Base-by-base conservation (phyloP, 177 flowering plant genomes). In the Vitis hybrid region DNA sequence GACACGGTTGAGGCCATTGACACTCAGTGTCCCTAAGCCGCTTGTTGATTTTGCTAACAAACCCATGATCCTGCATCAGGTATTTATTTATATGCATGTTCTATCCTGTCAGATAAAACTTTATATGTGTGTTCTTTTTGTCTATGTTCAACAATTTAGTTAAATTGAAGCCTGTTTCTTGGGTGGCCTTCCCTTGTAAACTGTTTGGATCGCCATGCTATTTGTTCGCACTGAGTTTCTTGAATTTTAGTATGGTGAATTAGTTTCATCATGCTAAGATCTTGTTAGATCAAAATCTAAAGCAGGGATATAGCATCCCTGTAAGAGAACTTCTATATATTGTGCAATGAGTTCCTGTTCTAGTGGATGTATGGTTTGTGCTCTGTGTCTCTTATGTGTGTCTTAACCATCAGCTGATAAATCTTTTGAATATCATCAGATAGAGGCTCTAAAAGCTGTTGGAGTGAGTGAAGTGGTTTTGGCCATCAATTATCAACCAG, bases 1-100 rank as follows among this genome's bases (percentile, higher is more conserved):
- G 44, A 95, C 97, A 10, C 84, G 99, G 74, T 79, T 95, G 90
- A 89, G 98, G 86, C 99, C 99, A 17, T 78, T 95, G 88, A 94
- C 99, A 2, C 91, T 95, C 24, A 95, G 97, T 77, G 80, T 95
- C 69, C 99, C 99, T 11, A 95, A 95, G 82, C 99, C 99, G 3
- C 88, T 95, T 64, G 99, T 95, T 76, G 99, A 95, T 24, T 95
- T 95, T 79, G 99, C 96, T 65, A 95, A 95, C 82, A 93, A 95
- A 72, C 99, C 99, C 67, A 95, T 95, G 98, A 95, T 95, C 80
- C 82, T 93, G 76, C 97, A 95, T 80, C 99, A 92, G 99, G 99
- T 95, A 76, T 61, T 33, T 47, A 22, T 74, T 44, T 60, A 1
- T 64, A 1, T 38, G 11, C 17, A 12, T 54, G 31, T 28, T 28